phyloP scores from a whole-genome alignment of 352 stramenopile species.

The Phytophthora sansomeana region DNA sequence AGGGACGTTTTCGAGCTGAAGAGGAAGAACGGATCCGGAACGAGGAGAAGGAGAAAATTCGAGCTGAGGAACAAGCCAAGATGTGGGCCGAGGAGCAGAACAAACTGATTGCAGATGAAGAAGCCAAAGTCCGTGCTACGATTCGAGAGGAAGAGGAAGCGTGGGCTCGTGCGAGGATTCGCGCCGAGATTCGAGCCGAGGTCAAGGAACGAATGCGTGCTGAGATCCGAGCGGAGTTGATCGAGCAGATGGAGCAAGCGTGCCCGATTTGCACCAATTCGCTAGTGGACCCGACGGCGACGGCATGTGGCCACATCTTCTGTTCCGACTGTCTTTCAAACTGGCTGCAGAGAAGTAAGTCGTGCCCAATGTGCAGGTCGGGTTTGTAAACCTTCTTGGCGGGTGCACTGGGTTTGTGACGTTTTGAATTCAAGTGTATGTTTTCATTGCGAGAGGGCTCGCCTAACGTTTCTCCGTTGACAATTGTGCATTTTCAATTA shows the following conservation, averaged over 20 bases:
- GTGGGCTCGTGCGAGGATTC: slow-evolving; percentile 6
- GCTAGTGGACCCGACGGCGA: neutral
- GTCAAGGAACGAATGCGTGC: slow-evolving; percentile 4
- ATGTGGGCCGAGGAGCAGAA: neutral
- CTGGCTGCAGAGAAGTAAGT: neutral
- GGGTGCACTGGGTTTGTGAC: neutral
- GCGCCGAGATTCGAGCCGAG: slow-evolving; percentile 3
- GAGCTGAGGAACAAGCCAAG: slow-evolving; percentile 1
- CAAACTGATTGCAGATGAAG: neutral
- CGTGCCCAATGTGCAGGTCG: slow-evolving; percentile 10
- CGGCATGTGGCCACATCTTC: neutral
- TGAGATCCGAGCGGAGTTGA: slow-evolving; percentile 4
- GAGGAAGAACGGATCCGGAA: slow-evolving; percentile 3
- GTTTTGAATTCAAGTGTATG: neutral
- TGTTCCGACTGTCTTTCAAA: neutral
- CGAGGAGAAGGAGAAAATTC: slow-evolving; percentile 1
- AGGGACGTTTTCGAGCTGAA: neutral
- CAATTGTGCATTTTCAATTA: neutral
- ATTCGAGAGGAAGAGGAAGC: slow-evolving; percentile 4
- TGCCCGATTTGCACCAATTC: neutral
- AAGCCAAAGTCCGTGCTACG: neutral
- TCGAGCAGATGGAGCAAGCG: neutral
- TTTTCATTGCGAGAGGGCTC: neutral
- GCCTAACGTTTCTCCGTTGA: too few relatives aligned
- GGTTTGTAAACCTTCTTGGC: neutral